Conservation (phyloP, 2,329 filamentous ascomycete species). For the Hysterium pulicare region DNA sequence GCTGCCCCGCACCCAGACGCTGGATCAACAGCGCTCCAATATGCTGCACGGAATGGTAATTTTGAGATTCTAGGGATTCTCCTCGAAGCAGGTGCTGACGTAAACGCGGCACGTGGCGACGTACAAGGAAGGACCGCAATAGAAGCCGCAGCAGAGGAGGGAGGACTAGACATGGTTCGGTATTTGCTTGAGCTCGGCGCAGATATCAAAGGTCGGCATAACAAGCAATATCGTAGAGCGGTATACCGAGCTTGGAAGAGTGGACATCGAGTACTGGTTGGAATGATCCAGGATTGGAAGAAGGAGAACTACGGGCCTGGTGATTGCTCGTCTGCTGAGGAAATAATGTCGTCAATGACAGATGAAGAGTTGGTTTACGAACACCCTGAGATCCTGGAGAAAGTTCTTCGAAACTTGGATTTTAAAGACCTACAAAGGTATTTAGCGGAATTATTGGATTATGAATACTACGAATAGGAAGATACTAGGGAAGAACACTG, state of each 20-base stretch:
- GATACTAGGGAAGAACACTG: too few relatives aligned
- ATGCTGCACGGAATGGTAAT: conserved; percentile 22
- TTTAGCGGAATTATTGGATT: too few relatives aligned
- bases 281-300: too few relatives aligned
- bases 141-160: conserved; percentile 20
- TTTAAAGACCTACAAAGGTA: too few relatives aligned
- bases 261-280: too few relatives aligned
- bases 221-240: conserved; percentile 6
- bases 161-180: conserved; percentile 26
- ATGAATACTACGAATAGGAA: too few relatives aligned
- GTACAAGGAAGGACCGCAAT: neutral
- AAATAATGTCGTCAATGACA: too few relatives aligned
- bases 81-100: conserved; percentile 3
- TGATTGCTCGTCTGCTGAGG: too few relatives aligned
- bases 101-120: conserved; percentile 5
- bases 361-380: too few relatives aligned
- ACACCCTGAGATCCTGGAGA: too few relatives aligned
- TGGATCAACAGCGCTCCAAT: conserved; percentile 24
- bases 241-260: conserved; percentile 8
- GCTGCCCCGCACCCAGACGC: neutral
- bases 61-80: conserved; percentile 16
- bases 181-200: conserved; percentile 22
- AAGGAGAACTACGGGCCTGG: too few relatives aligned
- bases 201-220: conserved; percentile 1
- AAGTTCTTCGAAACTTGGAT: too few relatives aligned